Base-by-base conservation (phyloP, 2,329 filamentous ascomycete species). In the Neonectria faginata region DNA sequence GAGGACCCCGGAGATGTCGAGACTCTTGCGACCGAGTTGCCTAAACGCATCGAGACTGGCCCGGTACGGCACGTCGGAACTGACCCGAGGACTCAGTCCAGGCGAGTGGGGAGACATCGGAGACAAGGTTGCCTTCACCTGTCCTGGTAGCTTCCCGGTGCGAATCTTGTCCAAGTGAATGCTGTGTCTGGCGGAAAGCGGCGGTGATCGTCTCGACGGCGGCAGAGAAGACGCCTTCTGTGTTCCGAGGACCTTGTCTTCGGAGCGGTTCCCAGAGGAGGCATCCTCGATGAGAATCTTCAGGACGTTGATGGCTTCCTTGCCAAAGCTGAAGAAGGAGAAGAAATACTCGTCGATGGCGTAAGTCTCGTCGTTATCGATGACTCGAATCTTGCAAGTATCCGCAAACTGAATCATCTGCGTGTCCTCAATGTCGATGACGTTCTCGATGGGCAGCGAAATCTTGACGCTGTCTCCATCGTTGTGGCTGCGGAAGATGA, bases 321-420 rank as follows among this genome's bases (percentile, higher is more conserved):
- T 89, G 7, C 94, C 94, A 67, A 90, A 90, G 70, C 88, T 91
- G 77, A 97, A 97, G 79, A 98, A 98, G 0, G 94, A 96, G 78
- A 99, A 98, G 77, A 97, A 98, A 77, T 98, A 97, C 89, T 99
- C 96, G 73, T 99, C 96, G 68, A 98, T 92, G 3, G 94, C 94
- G 79, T 92, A 98, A 0, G 93, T 97, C 78, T 97, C 95, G 68
- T 96, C 93, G 68, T 94, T 97, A 75, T 97, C 94, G 61, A 98
- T 90, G 47, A 97, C 93, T 41, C 93, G 89, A 66, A 99, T 90
- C 79, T 97, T 97, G 81, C 97, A 91, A 0, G 96, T 98, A 67
- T 97, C 93, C 22, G 94, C 93, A 77, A 97, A 94, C 68, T 97
- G 93, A 60, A 97, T 86, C 81, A 97, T 93, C 61, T 93, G 91